Evolutionary conservation across 1,284 basidiomycete species (phyloP).

Genomic region (Spongiforma sp.): DNA sequence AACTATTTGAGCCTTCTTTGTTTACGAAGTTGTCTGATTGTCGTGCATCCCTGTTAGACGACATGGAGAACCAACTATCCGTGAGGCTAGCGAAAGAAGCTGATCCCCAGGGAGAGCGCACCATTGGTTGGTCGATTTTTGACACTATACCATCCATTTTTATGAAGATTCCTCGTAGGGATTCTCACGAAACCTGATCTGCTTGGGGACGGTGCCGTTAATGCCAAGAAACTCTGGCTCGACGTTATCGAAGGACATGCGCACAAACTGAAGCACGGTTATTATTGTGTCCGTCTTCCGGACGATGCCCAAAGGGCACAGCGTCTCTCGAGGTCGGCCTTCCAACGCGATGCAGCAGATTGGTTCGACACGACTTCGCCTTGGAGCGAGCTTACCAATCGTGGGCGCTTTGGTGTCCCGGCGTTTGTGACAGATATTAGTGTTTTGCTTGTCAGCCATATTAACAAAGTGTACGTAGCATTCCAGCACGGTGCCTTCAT

Average conservation of each 20-base stretch:
- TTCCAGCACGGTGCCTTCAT: not conserved
- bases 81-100: conserved; percentile 55
- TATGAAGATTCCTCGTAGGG: conserved; percentile 40
- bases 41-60: conserved; percentile 47
- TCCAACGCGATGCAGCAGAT: conserved; percentile 44
- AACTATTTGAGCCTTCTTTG: conserved; percentile 3
- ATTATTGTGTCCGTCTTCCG: conserved; percentile 71
- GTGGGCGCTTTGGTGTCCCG: conserved; percentile 57
- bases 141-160: not conserved
- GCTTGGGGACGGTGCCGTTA: conserved; percentile 50
- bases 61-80: conserved; percentile 68
- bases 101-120: conserved; percentile 58
- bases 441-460: conserved; percentile 52
- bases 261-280: conserved; percentile 57
- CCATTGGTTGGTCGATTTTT: conserved; percentile 51
- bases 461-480: conserved; percentile 53
- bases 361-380: conserved; percentile 57
- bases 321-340: conserved; percentile 41
- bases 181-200: conserved; percentile 71
- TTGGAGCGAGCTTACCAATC: conserved; percentile 53
- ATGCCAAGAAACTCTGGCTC: conserved; percentile 51
- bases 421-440: conserved; percentile 61
- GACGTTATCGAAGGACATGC: conserved; percentile 54
- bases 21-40: not conserved
- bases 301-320: conserved; percentile 58